Percentiles rank a stretch among this genome's conserved stretches.
Conservation (phyloP, 2,329 filamentous ascomycete genomes). For the Clonostachys rosea region DNA sequence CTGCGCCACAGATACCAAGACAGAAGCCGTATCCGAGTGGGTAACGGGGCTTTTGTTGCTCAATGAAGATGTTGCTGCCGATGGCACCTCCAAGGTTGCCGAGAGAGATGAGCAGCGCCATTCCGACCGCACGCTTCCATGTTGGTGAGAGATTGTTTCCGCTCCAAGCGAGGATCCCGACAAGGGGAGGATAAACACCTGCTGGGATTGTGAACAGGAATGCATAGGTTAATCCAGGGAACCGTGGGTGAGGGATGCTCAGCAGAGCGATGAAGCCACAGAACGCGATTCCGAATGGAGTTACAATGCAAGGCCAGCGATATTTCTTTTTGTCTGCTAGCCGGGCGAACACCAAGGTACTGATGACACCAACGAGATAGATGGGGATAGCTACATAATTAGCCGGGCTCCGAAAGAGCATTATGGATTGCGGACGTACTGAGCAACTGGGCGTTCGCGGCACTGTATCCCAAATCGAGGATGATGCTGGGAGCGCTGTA, state of each 20-base stretch:
- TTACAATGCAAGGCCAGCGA: slow-evolving; percentile 6
- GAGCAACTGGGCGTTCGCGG: slow-evolving; percentile 14
- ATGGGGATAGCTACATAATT: not conserved
- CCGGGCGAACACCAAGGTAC: slow-evolving; percentile 4
- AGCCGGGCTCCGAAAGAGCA: not conserved
- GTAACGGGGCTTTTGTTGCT: slow-evolving; percentile 3
- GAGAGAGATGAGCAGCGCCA: slow-evolving; percentile 6
- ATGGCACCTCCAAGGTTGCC: slow-evolving; percentile 4
- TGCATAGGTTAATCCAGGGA: slow-evolving; percentile 16
- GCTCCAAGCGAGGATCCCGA: slow-evolving; percentile 8
- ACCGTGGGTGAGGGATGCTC: slow-evolving; percentile 5
- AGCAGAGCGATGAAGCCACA: slow-evolving; percentile 5
- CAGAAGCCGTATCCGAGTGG: slow-evolving; percentile 5
- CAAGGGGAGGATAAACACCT: slow-evolving; percentile 20
- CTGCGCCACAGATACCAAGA: slow-evolving; percentile 1
- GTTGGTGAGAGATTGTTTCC: slow-evolving; percentile 8
- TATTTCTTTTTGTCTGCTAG: slow-evolving; percentile 3
- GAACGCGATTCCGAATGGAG: slow-evolving; percentile 5
- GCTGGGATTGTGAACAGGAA: slow-evolving; percentile 13
- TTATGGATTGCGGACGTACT: not conserved
- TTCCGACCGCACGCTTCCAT: slow-evolving; percentile 7
- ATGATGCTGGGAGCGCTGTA: slow-evolving; percentile 29
- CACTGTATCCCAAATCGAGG: slow-evolving; percentile 29
- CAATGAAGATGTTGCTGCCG: slow-evolving; percentile 6
- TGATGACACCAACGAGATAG: slow-evolving; percentile 2